Conservation (phyloP, 169 alveolate genomes). For the Perkinsus marinus region DNA sequence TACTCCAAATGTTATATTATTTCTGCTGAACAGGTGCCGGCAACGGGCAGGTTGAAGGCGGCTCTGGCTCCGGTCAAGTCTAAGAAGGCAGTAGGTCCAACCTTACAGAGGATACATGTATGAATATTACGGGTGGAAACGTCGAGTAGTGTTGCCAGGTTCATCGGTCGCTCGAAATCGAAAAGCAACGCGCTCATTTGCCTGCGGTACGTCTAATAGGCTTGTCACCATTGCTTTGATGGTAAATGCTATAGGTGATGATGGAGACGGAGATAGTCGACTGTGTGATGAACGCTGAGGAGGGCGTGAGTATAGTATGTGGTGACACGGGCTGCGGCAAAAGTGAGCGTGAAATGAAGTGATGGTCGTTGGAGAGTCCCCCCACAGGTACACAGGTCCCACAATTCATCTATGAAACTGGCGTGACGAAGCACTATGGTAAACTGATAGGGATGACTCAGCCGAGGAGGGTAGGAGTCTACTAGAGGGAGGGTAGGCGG, state of each 20-base stretch:
- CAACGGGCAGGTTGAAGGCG: neutral
- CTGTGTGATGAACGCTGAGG: slow-evolving; percentile 66
- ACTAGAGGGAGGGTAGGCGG: slow-evolving; percentile 54
- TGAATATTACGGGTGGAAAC: neutral
- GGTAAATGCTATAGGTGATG: slow-evolving; percentile 29
- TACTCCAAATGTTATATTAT: too few species aligned
- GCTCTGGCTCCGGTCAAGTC: neutral
- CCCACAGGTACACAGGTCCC: slow-evolving; percentile 60
- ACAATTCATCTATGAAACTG: slow-evolving; percentile 84
- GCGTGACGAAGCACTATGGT: slow-evolving; percentile 49
- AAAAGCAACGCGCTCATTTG: slow-evolving; percentile 1
- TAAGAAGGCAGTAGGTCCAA: neutral
- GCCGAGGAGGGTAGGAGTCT: slow-evolving; percentile 83
- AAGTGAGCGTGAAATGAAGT: neutral
- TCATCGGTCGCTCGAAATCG: neutral
- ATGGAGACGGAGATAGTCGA: slow-evolving; percentile 81
- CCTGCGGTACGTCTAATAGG: slow-evolving; percentile 6
- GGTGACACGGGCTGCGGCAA: slow-evolving; percentile 99
- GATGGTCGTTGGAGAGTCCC: neutral
- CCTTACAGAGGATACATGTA: neutral
- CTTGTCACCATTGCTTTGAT: neutral
- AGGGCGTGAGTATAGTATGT: slow-evolving; percentile 66
- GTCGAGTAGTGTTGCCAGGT: neutral
- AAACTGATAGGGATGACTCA: slow-evolving; percentile 75
- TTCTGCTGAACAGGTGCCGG: too few species aligned